Conservation (phyloP, 1,139 yeast species). For the Diutina rugosa region DNA sequence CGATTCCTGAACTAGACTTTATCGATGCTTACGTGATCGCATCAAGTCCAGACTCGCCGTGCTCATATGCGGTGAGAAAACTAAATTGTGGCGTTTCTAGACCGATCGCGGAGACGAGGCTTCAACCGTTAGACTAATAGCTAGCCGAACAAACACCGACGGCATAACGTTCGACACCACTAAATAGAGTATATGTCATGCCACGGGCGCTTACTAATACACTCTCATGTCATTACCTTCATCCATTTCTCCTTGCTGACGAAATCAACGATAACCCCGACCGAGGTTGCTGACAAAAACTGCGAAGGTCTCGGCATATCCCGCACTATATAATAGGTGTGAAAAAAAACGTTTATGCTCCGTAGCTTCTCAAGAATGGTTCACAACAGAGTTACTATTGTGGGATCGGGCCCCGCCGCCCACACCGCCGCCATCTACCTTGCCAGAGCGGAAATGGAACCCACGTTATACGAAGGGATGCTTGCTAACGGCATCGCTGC, state of each 20-base stretch:
- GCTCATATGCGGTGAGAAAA: background rate
- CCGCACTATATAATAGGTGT: background rate
- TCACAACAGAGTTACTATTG: constrained; percentile 81
- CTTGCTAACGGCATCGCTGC: constrained; percentile 97
- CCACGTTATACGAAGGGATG: constrained; percentile 90
- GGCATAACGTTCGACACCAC: background rate
- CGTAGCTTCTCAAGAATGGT: constrained; percentile 36
- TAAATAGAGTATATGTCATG: background rate
- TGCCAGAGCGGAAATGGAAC: constrained; percentile 92
- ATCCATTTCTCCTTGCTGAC: background rate
- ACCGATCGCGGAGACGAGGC: background rate
- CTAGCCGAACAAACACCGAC: background rate
- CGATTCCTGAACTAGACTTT: background rate
- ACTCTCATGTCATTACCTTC: background rate
- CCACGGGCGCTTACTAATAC: too few relatives aligned
- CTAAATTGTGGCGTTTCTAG: background rate
- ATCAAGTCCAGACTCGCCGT: background rate
- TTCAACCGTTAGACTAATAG: background rate
- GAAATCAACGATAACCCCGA: background rate
- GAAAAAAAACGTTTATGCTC: background rate
- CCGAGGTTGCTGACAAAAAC: background rate
- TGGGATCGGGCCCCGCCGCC: constrained; percentile 98
- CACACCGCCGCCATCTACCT: constrained; percentile 97
- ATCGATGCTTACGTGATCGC: background rate
- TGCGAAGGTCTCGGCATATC: background rate